phyloP scores from a whole-genome alignment of 2,329 filamentous ascomycete species.

The Cladosporium sp. region DNA sequence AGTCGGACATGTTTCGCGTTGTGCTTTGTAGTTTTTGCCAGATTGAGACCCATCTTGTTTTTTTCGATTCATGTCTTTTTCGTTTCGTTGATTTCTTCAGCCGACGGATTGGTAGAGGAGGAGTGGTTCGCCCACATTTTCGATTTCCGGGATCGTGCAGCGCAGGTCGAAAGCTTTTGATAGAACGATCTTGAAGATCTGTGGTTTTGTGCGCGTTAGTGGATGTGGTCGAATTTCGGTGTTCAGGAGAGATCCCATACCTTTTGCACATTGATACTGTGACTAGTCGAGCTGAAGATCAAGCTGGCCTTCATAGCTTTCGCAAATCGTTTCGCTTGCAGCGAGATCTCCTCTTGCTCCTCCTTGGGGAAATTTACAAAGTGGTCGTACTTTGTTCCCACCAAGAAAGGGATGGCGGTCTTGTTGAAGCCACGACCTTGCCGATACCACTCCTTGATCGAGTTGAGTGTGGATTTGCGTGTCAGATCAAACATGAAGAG shows the following conservation, averaged over 20 bases:
- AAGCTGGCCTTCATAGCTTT: constrained; percentile 97
- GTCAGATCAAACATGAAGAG: constrained; percentile 98
- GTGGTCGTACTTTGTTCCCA: constrained; percentile 98
- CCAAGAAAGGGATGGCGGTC: constrained; percentile 96
- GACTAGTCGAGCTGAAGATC: constrained; percentile 97
- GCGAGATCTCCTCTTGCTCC: constrained; percentile 97
- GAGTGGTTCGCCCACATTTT: constrained; percentile 93
- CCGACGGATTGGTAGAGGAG: constrained; percentile 67
- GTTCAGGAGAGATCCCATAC: constrained; percentile 44
- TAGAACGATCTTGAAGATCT: constrained; percentile 99
- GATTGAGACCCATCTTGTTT: background rate
- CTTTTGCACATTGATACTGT: constrained; percentile 99
- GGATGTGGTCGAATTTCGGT: background rate
- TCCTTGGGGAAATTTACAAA: constrained; percentile 98
- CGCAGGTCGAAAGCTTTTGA: constrained; percentile 98
- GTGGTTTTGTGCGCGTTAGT: constrained; percentile 3
- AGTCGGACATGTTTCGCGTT: constrained; percentile 3
- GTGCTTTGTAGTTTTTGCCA: background rate
- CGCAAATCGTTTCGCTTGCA: constrained; percentile 93
- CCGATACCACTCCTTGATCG: constrained; percentile 99
- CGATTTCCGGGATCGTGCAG: constrained; percentile 98
- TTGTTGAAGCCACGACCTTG: constrained; percentile 99
- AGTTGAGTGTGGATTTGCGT: constrained; percentile 93
- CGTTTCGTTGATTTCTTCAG: constrained; percentile 4
- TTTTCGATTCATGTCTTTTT: background rate